These are phyloP conservation scores for Agaricus blazei DNA, from an alignment of 768 basidiomycete genomes.

Conservation along the genomic window DNA sequence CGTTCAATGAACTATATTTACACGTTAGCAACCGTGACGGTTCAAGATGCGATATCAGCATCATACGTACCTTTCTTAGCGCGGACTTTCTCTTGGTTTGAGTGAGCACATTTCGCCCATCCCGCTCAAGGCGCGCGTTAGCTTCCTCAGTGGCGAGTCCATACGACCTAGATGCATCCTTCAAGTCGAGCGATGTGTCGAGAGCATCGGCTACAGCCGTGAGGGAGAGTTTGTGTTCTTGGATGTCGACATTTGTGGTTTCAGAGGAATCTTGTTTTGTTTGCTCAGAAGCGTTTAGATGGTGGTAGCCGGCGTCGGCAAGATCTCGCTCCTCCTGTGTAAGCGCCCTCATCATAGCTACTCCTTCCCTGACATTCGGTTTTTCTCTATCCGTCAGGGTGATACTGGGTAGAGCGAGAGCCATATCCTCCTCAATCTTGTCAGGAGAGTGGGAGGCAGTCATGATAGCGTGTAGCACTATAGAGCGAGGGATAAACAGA, in stretches of 20 bases:
- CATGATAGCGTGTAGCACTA: too few relatives aligned
- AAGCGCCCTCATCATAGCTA: constrained; percentile 56
- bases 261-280: not conserved
- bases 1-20: constrained; percentile 54
- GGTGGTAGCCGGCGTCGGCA: constrained; percentile 65
- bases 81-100: constrained; percentile 66
- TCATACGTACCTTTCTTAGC: constrained; percentile 45
- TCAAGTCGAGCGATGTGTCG: constrained; percentile 45
- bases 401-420: too few relatives aligned
- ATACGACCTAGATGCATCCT: constrained; percentile 43
- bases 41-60: not conserved
- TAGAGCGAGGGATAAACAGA: too few relatives aligned
- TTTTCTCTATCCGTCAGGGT: constrained; percentile 27
- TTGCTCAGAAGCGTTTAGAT: constrained; percentile 41
- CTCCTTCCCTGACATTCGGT: constrained; percentile 35
- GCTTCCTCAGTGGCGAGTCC: constrained; percentile 54
- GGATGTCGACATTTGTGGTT: constrained; percentile 46
- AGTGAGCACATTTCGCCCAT: constrained; percentile 60
- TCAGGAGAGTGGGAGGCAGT: too few relatives aligned
- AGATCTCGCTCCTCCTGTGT: constrained; percentile 66
- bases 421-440: too few relatives aligned
- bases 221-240: constrained; percentile 48
- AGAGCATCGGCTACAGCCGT: constrained; percentile 34
- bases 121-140: constrained; percentile 43
- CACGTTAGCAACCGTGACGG: constrained; percentile 2